These are phyloP conservation scores for Xylaria cubensis DNA, from an alignment of 495 filamentous ascomycete genomes.

Conservation along the genomic window DNA sequence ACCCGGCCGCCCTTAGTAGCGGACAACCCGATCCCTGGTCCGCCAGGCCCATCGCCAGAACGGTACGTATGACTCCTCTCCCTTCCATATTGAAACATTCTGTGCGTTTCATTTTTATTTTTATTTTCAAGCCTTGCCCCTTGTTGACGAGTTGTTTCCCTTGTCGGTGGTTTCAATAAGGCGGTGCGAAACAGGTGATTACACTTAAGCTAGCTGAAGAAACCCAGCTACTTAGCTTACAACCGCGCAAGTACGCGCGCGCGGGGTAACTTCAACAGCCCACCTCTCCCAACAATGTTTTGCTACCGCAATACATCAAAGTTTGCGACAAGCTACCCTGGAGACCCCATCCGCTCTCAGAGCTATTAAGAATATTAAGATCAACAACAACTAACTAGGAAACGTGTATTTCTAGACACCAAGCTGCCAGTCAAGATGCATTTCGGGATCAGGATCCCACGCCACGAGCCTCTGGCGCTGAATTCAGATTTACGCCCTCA, in stretches of 20 bases:
- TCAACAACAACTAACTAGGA: constrained; percentile 3
- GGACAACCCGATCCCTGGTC: constrained; percentile 48
- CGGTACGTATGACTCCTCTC: constrained; percentile 49
- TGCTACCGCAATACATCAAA: constrained; percentile 25
- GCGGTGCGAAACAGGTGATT: neutral
- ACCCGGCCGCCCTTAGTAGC: constrained; percentile 46
- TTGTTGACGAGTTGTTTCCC: neutral
- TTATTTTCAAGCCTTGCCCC: too few relatives aligned
- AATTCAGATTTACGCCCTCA: constrained; percentile 85
- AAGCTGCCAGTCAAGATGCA: constrained; percentile 49
- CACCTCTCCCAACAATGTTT: constrained; percentile 5
- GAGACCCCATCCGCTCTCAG: neutral
- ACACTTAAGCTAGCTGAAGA: constrained; percentile 7
- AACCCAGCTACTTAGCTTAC: constrained; percentile 4
- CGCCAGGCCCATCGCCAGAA: constrained; percentile 47
- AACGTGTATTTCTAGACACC: constrained; percentile 40
- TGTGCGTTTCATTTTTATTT: neutral
- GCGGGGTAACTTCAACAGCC: constrained; percentile 19
- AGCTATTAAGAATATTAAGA: neutral
- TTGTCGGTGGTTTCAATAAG: neutral
- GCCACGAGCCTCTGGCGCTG: constrained; percentile 75
- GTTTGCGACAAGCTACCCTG: neutral
- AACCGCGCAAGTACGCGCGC: neutral
- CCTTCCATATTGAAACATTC: neutral
- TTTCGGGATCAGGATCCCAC: constrained; percentile 84